Evolutionary conservation across 768 basidiomycete species (phyloP), one percentile per base, ranked within the genome.

Genomic region (Kwoniella bestiolae): DNA sequence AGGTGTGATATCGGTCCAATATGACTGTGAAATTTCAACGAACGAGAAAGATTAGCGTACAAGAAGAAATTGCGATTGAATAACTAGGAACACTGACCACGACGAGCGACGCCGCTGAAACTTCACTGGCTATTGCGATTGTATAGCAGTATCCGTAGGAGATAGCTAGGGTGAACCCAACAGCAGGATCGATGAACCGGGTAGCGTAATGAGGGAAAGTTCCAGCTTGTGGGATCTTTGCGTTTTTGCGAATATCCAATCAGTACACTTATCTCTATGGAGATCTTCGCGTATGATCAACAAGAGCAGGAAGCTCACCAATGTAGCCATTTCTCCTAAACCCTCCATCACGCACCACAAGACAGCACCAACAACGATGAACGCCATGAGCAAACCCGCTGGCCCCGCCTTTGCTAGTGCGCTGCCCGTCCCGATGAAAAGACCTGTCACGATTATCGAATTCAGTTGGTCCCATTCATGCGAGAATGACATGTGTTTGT

Each of bases 111-210:
- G 89, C 87, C 1, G 90, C 90, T 1, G 87, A 87, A 60, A 92
- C 84, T 81, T 91, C 90, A n/a, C 88, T 87, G 8, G 89, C 89
- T 0, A 86, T 83, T 1, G 88, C 84, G 58, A 89, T 87, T n/a
- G 82, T 82, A 70, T 75, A 79, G 63, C 73, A 73, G 47, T 65
- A 60, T 41, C 58, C 58, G 26, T 60, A 68, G 50, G 28, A 72
- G 51, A 32, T 64, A 50, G 47, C 85, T 3, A 84, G 69, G 25
- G 82, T 80, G 59, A 82, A 82, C 5, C 80, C 81, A 44, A 80
- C 70, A 2, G 80, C 80, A 16, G 81, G 82, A 65, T 83, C 82
- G 25, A 83, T 76, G 51, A 81, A 82, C 5, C 81, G 72, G 9
- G 72, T 56, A 16, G 68, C 71, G 47, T 64, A 69, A 49, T 69